phyloP scores from a whole-genome alignment of 2,329 filamentous ascomycete species.

The Aureobasidium musti region DNA sequence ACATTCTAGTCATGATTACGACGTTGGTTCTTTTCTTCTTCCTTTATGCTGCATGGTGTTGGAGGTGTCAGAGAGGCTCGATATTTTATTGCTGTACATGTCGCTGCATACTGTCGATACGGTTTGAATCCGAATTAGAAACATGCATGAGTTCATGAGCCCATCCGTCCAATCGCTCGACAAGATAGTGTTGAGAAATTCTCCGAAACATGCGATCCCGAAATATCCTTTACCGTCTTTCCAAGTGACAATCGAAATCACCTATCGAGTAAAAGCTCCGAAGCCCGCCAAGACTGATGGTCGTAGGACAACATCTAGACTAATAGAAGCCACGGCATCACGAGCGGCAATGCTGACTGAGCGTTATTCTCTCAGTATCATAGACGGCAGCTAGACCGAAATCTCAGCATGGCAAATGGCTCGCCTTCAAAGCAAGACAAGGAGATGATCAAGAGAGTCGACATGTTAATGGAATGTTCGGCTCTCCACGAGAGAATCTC shows the following conservation, averaged over 20 bases:
- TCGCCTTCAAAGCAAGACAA: neutral
- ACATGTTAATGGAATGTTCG: slow-evolving; percentile 16
- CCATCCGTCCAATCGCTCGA: neutral
- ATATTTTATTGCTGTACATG: slow-evolving; percentile 22
- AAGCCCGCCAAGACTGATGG: slow-evolving; percentile 12
- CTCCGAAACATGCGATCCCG: slow-evolving; percentile 22
- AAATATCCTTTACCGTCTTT: slow-evolving; percentile 14
- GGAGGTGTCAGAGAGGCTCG: slow-evolving; percentile 13
- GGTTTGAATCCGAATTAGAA: slow-evolving; percentile 9
- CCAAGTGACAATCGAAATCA: slow-evolving; percentile 7
- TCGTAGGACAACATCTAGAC: slow-evolving; percentile 1
- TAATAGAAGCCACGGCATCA: neutral
- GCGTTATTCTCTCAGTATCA: neutral
- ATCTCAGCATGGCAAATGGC: neutral
- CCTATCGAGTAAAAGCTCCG: slow-evolving; percentile 22
- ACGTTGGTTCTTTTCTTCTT: neutral
- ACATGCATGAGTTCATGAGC: slow-evolving; percentile 16
- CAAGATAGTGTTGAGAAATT: slow-evolving; percentile 14
- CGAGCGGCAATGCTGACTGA: neutral
- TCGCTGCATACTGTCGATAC: slow-evolving; percentile 22
- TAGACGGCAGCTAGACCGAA: neutral
- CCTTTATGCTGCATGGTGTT: neutral
- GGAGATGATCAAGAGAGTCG: neutral
- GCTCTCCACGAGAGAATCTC: slow-evolving; percentile 25
- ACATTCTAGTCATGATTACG: slow-evolving; percentile 35